A percentile compares a stretch with the other conserved stretches of the same genome.
phyloP scores from a whole-genome alignment of 495 filamentous ascomycete genomes.

The Trichoderma parareesei region DNA sequence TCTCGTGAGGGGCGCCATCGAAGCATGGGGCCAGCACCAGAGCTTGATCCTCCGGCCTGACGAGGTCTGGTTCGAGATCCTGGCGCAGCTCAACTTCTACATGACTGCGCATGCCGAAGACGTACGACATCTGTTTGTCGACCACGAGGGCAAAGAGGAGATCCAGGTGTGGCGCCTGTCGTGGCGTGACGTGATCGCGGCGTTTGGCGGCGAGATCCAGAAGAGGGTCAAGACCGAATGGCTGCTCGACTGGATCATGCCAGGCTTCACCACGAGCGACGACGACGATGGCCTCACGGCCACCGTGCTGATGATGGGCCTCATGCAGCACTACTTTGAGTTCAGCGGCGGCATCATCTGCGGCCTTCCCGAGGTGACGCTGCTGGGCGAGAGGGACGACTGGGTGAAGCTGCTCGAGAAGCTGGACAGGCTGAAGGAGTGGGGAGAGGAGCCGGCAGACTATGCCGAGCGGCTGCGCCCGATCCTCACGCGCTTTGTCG shows the following conservation, averaged over 20 bases:
- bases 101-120: conserved; percentile 42
- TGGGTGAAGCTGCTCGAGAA: conserved; percentile 26
- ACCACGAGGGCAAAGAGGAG: conserved; percentile 32
- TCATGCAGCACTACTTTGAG: conserved; percentile 28
- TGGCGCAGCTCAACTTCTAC: conserved; percentile 46
- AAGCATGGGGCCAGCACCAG: conserved; percentile 45
- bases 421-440: conserved; percentile 23
- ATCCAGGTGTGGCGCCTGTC: conserved; percentile 24
- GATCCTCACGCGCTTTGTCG: conserved; percentile 29
- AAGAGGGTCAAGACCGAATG: conserved; percentile 19
- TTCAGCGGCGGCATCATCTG: conserved; percentile 22
- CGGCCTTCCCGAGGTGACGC: conserved; percentile 32
- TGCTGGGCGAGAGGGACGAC: conserved; percentile 27
- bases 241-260: conserved; percentile 27
- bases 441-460: conserved; percentile 28
- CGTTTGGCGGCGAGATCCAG: conserved; percentile 24
- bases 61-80: conserved; percentile 51
- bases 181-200: conserved; percentile 16
- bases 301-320: conserved; percentile 33
- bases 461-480: conserved; percentile 24
- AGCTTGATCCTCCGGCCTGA: conserved; percentile 47
- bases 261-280: conserved; percentile 31
- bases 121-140: conserved; percentile 35
- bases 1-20: conserved; percentile 39
- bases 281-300: conserved; percentile 25